These are phyloP conservation scores for Mycena galopus DNA, from an alignment of 768 basidiomycete genomes.

Conservation along the genomic window DNA sequence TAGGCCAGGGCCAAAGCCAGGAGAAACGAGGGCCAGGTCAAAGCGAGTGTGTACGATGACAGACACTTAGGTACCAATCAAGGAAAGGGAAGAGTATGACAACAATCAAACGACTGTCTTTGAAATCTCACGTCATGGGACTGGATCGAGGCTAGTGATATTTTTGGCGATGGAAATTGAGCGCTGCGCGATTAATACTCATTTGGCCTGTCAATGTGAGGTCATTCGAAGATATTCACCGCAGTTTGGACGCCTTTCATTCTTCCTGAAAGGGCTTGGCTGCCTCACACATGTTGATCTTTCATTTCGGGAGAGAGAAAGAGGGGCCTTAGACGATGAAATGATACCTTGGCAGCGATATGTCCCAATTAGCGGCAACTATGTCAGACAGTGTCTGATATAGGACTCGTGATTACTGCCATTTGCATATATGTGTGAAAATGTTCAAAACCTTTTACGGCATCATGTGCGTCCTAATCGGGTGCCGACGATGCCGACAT, in stretches of 20 bases:
- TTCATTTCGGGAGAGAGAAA: slow-evolving; percentile 1
- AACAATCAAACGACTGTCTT: not conserved
- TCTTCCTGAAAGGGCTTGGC: slow-evolving; percentile 1
- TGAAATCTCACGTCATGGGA: not conserved
- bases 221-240: not conserved
- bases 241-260: not conserved
- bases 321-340: not conserved
- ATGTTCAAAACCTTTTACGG: no score
- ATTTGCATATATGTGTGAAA: no score
- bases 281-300: not conserved
- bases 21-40: no score
- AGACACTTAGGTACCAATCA: no score
- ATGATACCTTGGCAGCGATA: not conserved
- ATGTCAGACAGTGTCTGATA: not conserved
- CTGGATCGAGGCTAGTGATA: not conserved
- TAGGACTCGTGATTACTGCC: not conserved
- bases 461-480: no score
- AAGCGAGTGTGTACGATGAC: no score
- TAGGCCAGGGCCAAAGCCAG: no score
- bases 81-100: no score
- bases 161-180: not conserved
- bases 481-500: no score
- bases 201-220: not conserved
- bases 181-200: not conserved
- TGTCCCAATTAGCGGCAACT: not conserved